Percentiles rank a stretch among this genome's conserved stretches.
phyloP scores from a whole-genome alignment of 2,329 filamentous ascomycete species.

The Nemania sp. region DNA sequence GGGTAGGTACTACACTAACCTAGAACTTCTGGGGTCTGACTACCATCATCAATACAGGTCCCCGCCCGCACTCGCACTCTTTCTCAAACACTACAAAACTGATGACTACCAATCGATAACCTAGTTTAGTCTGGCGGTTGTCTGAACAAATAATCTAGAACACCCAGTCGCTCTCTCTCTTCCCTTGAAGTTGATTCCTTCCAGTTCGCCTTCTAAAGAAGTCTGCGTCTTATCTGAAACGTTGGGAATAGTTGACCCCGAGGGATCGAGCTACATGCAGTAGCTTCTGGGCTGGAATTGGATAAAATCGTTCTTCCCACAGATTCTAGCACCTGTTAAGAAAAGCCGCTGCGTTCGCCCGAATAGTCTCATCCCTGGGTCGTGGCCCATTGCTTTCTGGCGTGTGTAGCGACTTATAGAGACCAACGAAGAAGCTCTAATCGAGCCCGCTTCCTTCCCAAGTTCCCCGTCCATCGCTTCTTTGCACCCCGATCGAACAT shows the following conservation, averaged over 20 bases:
- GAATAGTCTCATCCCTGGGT: constrained; percentile 2
- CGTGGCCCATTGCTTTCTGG: background rate
- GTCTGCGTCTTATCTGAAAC: constrained; percentile 12
- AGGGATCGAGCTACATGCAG: constrained; percentile 8
- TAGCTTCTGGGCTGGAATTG: constrained; percentile 18
- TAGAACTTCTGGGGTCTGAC: constrained; percentile 19
- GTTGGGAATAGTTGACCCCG: constrained; percentile 3
- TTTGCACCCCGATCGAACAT: constrained; percentile 14
- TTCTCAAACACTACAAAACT: constrained; percentile 1
- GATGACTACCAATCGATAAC: background rate
- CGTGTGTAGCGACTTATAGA: constrained; percentile 2
- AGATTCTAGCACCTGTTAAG: constrained; percentile 5
- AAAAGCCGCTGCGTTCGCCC: background rate
- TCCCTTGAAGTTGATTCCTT: constrained; percentile 5
- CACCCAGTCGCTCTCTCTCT: background rate
- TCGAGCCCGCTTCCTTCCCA: background rate
- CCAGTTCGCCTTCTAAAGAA: constrained; percentile 12
- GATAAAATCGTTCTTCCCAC: constrained; percentile 19
- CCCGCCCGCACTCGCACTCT: constrained; percentile 10
- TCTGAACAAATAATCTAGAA: constrained; percentile 10
- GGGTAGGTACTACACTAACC: no score
- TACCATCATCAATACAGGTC: constrained; percentile 23
- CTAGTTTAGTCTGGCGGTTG: constrained; percentile 4
- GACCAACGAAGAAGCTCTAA: constrained; percentile 9
- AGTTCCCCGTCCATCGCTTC: constrained; percentile 4